Conservation (phyloP, 2,329 filamentous ascomycete species). For the Neonectria ditissima region DNA sequence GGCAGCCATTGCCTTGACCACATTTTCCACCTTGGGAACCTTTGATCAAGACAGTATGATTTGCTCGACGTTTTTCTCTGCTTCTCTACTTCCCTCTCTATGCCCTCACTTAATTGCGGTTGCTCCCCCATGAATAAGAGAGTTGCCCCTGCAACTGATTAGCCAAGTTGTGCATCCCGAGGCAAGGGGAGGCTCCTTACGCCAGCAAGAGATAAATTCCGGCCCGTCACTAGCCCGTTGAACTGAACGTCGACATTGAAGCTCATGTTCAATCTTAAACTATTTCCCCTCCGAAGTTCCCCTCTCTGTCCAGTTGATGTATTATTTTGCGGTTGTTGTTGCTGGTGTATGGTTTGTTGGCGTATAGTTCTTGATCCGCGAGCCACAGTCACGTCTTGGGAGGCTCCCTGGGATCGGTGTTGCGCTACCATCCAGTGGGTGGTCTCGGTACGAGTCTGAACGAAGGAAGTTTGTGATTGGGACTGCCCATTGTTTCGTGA, state of each 20-base stretch:
- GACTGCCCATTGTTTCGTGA: constrained; percentile 12
- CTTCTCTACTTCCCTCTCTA: too few relatives aligned
- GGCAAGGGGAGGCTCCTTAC: constrained; percentile 27
- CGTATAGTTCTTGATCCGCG: constrained; percentile 35
- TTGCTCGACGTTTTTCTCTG: not conserved
- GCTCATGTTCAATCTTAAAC: constrained; percentile 44
- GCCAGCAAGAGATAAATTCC: constrained; percentile 41
- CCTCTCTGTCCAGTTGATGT: constrained; percentile 5
- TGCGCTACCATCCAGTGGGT: constrained; percentile 39
- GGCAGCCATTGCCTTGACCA: constrained; percentile 18
- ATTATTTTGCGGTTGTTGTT: constrained; percentile 21
- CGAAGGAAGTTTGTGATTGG: constrained; percentile 29
- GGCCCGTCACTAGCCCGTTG: constrained; percentile 41
- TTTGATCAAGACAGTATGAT: not conserved
- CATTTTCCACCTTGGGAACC: not conserved
- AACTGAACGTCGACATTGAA: constrained; percentile 41
- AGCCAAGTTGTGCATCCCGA: constrained; percentile 13
- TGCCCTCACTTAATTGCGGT: not conserved
- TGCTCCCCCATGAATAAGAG: constrained; percentile 40
- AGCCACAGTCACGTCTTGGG: constrained; percentile 25
- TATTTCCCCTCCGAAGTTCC: constrained; percentile 30
- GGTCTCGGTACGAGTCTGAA: constrained; percentile 37
- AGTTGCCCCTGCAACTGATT: constrained; percentile 34
- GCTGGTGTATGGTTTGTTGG: constrained; percentile 37
- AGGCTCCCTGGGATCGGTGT: constrained; percentile 23